Evolutionary conservation across 805 yeast genomes (phyloP).

Genomic region (Vanderwaltozyma verrucispora): DNA sequence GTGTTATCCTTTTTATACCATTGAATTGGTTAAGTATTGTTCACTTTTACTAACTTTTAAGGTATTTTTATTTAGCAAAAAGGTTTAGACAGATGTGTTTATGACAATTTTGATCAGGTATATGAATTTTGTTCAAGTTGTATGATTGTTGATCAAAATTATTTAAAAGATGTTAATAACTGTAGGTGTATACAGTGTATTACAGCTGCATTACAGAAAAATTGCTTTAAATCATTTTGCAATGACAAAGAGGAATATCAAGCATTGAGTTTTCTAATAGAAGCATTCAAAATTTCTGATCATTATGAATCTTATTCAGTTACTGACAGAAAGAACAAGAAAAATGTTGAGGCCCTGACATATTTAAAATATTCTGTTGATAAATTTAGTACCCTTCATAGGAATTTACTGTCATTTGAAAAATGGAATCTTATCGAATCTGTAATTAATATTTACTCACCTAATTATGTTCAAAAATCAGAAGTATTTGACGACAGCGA

Average conservation of each 20-base stretch:
- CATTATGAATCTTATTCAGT: too few species aligned
- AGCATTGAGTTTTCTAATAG: too few species aligned
- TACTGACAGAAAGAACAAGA: too few species aligned
- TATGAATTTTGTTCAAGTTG: slow-evolving; percentile 11
- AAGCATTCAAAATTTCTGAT: too few species aligned
- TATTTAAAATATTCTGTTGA: not conserved
- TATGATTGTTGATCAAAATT: slow-evolving; percentile 6
- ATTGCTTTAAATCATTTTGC: too few species aligned
- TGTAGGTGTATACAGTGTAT: slow-evolving; percentile 17
- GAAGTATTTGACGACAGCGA: too few species aligned
- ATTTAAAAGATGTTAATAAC: slow-evolving; percentile 9
- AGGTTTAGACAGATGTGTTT: slow-evolving; percentile 7
- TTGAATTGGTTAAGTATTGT: too few species aligned
- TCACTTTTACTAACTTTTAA: too few species aligned
- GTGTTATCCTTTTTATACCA: too few species aligned
- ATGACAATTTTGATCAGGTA: slow-evolving; percentile 3
- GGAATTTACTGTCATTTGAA: slow-evolving; percentile 8
- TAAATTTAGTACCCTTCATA: slow-evolving; percentile 2
- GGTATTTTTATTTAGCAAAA: not conserved
- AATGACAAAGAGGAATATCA: too few species aligned
- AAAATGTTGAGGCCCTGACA: too few species aligned
- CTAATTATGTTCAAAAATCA: not conserved
- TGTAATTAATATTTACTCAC: not conserved
- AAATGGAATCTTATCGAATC: slow-evolving; percentile 3
- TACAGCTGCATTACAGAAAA: slow-evolving; percentile 4